phyloP scores from a whole-genome alignment of 805 yeast genomes.

The Barnettozyma vustinii region DNA sequence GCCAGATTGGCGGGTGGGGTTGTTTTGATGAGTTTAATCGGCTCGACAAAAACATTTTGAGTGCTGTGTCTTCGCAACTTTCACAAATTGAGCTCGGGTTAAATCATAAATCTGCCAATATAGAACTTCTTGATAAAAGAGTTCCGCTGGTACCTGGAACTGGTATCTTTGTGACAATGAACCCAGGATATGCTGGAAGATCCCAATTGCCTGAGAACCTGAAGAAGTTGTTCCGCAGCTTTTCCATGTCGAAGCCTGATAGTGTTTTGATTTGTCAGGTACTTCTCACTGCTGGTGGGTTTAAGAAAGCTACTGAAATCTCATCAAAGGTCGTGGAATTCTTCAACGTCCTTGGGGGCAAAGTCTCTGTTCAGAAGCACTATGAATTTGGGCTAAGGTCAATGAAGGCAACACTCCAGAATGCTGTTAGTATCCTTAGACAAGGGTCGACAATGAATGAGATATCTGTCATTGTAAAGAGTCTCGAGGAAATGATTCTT shows the following conservation, averaged over 20 bases:
- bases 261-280: slow-evolving; percentile 61
- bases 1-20: slow-evolving; percentile 87
- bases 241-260: slow-evolving; percentile 74
- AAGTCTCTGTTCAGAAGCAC: slow-evolving; percentile 54
- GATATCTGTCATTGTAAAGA: slow-evolving; percentile 35
- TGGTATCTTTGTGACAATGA: slow-evolving; percentile 86
- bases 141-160: slow-evolving; percentile 40
- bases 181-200: slow-evolving; percentile 85
- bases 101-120: slow-evolving; percentile 10
- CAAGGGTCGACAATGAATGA: slow-evolving; percentile 19
- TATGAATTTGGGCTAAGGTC: slow-evolving; percentile 91
- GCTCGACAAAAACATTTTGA: slow-evolving; percentile 60
- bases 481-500: slow-evolving; percentile 54
- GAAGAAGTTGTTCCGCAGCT: slow-evolving; percentile 69
- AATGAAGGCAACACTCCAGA: slow-evolving; percentile 57
- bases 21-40: slow-evolving; percentile 96
- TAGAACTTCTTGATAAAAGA: slow-evolving; percentile 40
- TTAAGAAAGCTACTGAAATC: slow-evolving; percentile 39
- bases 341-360: slow-evolving; percentile 38
- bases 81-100: slow-evolving; percentile 63
- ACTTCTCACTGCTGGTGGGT: slow-evolving; percentile 69
- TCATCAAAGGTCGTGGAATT: slow-evolving; percentile 49
- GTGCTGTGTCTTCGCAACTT: slow-evolving; percentile 81
- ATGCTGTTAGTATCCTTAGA: slow-evolving; percentile 47
- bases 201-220: slow-evolving; percentile 79